Evolutionary conservation across 176 grass and related monocot species (phyloP).

Genomic region (Aechmea fasciata): DNA sequence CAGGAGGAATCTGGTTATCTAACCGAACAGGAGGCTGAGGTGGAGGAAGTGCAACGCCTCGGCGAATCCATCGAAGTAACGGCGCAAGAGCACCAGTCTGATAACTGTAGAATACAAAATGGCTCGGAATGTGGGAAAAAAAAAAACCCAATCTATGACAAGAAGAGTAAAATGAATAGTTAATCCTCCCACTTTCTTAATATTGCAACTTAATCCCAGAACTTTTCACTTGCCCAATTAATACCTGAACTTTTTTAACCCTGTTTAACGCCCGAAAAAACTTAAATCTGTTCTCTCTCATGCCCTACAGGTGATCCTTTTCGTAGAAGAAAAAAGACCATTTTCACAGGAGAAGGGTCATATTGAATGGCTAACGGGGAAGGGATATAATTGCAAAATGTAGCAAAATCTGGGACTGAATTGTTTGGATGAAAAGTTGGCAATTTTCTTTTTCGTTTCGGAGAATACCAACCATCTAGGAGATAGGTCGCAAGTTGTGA

Average conservation of each 20-base stretch:
- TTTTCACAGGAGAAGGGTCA: too few species aligned
- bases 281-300: too few species aligned
- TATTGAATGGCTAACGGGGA: too few species aligned
- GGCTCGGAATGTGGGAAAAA: slow-evolving; percentile 13
- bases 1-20: slow-evolving; percentile 33
- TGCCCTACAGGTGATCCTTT: too few species aligned
- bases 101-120: slow-evolving; percentile 43
- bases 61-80: slow-evolving; percentile 66
- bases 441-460: too few species aligned
- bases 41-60: slow-evolving; percentile 49
- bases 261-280: too few species aligned
- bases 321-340: too few species aligned
- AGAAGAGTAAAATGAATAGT: neutral
- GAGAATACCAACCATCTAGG: too few species aligned
- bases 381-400: too few species aligned
- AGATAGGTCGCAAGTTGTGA: neutral
- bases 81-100: slow-evolving; percentile 73
- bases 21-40: slow-evolving; percentile 34
- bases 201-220: neutral
- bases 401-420: too few species aligned
- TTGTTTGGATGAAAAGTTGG: too few species aligned
- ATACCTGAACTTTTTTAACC: neutral
- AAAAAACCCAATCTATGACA: slow-evolving; percentile 1
- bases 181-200: neutral
- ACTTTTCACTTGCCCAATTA: neutral